Conservation (phyloP, 805 yeast species). For the Metschnikowia gelsemii region DNA sequence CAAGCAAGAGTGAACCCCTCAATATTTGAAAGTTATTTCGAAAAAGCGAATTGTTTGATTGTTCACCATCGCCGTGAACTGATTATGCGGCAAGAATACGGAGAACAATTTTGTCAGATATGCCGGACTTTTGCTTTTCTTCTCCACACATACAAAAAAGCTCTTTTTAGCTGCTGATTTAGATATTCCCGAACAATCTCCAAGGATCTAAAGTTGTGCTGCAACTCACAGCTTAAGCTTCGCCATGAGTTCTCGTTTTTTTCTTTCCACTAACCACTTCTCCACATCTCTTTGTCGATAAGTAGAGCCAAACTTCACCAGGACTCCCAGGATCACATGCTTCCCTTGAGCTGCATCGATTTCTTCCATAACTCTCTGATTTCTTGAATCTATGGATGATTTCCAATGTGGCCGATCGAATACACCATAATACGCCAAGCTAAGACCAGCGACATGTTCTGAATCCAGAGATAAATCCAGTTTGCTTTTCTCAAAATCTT, state of each 20-base stretch:
- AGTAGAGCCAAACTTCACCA: neutral
- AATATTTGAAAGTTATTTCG: no score
- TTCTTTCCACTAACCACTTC: slow-evolving; percentile 44
- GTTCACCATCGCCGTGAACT: no score
- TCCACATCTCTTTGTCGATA: slow-evolving; percentile 43
- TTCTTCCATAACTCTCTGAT: slow-evolving; percentile 12
- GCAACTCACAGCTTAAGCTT: slow-evolving; percentile 22
- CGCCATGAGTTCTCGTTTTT: slow-evolving; percentile 43
- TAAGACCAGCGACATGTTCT: slow-evolving; percentile 8
- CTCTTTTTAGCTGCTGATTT: no score
- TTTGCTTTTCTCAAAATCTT: slow-evolving; percentile 9
- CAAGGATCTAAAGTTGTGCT: no score
- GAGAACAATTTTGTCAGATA: no score
- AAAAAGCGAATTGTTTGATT: no score
- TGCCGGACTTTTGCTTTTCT: no score
- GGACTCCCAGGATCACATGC: neutral
- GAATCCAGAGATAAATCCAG: slow-evolving; percentile 14
- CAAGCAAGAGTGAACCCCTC: no score
- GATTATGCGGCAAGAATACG: no score
- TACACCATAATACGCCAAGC: slow-evolving; percentile 45
- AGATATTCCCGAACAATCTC: no score
- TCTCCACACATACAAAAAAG: no score
- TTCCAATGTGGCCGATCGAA: slow-evolving; percentile 26
- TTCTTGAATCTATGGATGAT: slow-evolving; percentile 4
- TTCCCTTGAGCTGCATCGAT: slow-evolving; percentile 17